phyloP scores from a whole-genome alignment of 192 early-diverging fungal species.

The Linnemannia elongata region DNA sequence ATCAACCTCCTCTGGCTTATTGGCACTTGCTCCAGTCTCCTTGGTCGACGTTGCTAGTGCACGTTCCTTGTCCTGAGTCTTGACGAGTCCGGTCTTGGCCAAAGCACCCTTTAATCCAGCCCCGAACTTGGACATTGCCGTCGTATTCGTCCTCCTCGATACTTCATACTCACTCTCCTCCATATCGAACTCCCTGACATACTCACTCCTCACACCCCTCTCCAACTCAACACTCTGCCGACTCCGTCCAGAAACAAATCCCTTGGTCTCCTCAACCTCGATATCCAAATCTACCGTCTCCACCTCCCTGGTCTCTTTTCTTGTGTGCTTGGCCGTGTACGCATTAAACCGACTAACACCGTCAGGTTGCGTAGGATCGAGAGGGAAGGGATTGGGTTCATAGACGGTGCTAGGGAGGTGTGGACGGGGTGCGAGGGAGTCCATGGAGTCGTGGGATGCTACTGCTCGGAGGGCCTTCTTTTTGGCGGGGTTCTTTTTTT shows the following conservation, averaged over 20 bases:
- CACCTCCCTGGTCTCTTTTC: conserved; percentile 1
- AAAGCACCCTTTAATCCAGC: conserved; percentile 37
- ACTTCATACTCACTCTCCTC: conserved; percentile 5
- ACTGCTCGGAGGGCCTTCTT: conserved; percentile 24
- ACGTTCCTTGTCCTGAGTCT: conserved; percentile 14
- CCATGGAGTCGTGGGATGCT: conserved; percentile 30
- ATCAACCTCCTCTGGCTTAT: conserved; percentile 10
- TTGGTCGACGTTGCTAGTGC: neutral
- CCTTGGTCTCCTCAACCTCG: conserved; percentile 42
- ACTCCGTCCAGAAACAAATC: conserved; percentile 46
- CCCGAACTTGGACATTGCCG: conserved; percentile 13
- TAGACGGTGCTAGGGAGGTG: conserved; percentile 47
- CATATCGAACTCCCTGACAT: neutral
- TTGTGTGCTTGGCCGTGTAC: conserved; percentile 8
- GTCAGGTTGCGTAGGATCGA: conserved; percentile 40
- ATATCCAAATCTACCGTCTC: conserved; percentile 39
- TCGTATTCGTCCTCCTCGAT: neutral
- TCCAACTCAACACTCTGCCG: conserved; percentile 27
- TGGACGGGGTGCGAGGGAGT: conserved; percentile 24
- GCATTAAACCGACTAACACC: conserved; percentile 29
- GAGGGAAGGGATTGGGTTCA: conserved; percentile 40
- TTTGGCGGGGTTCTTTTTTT: conserved; percentile 26
- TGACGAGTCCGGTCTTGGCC: conserved; percentile 23
- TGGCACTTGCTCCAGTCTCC: neutral
- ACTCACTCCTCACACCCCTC: neutral